These are phyloP conservation scores for Pythium graminicola DNA, from an alignment of 352 stramenopile genomes.

Conservation along the genomic window DNA sequence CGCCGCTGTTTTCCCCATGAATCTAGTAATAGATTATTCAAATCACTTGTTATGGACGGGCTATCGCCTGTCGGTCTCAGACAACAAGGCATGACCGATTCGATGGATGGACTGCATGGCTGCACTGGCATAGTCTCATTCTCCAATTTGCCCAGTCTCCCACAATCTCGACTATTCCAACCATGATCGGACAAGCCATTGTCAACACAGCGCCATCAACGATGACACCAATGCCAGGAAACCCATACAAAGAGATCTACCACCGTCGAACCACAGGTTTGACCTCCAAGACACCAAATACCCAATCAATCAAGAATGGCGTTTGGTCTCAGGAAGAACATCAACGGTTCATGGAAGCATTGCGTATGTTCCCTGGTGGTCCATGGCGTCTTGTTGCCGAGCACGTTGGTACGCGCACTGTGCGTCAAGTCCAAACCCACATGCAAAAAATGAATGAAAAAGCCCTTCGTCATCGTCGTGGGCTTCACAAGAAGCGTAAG, in stretches of 20 bases:
- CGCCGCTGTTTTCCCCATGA: too few species aligned
- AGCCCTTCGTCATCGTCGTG: slow-evolving; percentile 13
- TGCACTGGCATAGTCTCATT: not conserved
- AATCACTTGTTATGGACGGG: too few species aligned
- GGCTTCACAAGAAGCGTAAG: slow-evolving; percentile 18
- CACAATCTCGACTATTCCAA: not conserved
- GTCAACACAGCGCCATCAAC: not conserved
- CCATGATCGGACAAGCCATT: slow-evolving; percentile 11
- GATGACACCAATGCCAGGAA: slow-evolving; percentile 9
- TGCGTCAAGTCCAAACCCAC: slow-evolving; percentile 24
- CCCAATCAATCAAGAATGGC: slow-evolving; percentile 15
- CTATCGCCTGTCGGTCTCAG: too few species aligned
- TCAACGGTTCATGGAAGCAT: slow-evolving; percentile 22
- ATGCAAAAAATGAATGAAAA: slow-evolving; percentile 25
- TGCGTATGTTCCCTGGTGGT: slow-evolving; percentile 21
- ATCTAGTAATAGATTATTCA: too few species aligned
- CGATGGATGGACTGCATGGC: too few species aligned
- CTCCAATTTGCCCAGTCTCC: slow-evolving; percentile 14
- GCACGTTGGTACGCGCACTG: slow-evolving; percentile 19
- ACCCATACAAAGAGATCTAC: slow-evolving; percentile 16
- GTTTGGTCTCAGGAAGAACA: slow-evolving; percentile 27
- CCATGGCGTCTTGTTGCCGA: slow-evolving; percentile 16
- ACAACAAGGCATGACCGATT: too few species aligned
- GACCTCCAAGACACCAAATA: too few species aligned
- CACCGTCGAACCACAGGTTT: slow-evolving; percentile 4